Evolutionary conservation across 306 rosid species (phyloP), one percentile per base, ranked within the genome.

Genomic region (Vachellia pachyceras): DNA sequence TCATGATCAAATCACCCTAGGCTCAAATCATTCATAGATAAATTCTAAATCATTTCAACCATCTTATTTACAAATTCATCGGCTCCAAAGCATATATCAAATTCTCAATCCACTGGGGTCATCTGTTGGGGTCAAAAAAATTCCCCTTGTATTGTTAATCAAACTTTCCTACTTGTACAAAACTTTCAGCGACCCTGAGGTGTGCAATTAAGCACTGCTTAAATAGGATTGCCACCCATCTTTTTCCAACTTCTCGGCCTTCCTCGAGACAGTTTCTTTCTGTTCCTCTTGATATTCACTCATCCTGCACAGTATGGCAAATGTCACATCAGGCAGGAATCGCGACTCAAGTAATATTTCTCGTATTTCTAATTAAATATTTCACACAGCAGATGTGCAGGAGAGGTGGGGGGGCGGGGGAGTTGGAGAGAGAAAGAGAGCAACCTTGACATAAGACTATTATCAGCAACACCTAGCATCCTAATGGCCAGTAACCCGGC

Each of bases 401-500:
- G 18, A 29, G 2, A 2, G 33, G n/a, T n/a, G n/a, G n/a, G n/a
- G n/a, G n/a, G n/a, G n/a, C n/a, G n/a, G 33, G 33, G 33, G 33
- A 2, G 33, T 29, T 29, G 33, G 7, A n/a, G 29, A 2, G 13
- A 40, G 50, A n/a, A 76, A 75, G 37, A 5, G 69, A 18, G 78
- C 12, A 77, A 92, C 99, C 97, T 95, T 69, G 91, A 85, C 37
- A 61, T n/a, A 73, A 91, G 87, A 77, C 84, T 76, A 12, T 82
- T 47, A 76, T 90, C 73, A 12, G 77, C 69, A 58, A 85, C 72
- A 13, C 89, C 91, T 81, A 91, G 84, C 13, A 89, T 89, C 86
- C 97, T 84, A 40, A 85, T 87, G 5, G 93, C 96, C 29, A 90
- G 84, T 73, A 91, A 77, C 57, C 96, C 99, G 63, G 96, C 99